Evolutionary conservation across 2,329 filamentous ascomycete genomes (phyloP).

Genomic region (Colletotrichum sp.): DNA sequence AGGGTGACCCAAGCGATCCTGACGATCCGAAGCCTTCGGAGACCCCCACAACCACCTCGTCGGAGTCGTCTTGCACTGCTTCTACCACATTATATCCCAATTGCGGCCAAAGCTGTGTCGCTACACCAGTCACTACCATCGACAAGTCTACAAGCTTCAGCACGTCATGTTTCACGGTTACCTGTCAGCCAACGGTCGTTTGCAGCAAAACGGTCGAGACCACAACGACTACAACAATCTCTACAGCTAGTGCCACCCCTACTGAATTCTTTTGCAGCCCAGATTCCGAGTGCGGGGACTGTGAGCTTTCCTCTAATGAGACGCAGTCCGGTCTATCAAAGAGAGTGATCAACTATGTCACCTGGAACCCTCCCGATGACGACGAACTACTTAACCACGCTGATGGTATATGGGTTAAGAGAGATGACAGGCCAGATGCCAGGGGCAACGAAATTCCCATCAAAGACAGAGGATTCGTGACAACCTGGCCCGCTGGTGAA

Average conservation of each 20-base stretch:
- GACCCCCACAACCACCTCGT: background rate
- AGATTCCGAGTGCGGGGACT: background rate
- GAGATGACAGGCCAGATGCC: background rate
- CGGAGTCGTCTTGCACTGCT: background rate
- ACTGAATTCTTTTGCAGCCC: background rate
- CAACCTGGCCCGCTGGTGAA: background rate
- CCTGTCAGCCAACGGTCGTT: background rate
- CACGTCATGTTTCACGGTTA: background rate
- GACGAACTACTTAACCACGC: background rate
- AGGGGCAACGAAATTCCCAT: background rate
- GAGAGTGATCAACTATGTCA: background rate
- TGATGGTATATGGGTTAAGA: background rate
- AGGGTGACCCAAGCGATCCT: background rate
- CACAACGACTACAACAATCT: background rate
- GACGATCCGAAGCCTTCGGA: background rate
- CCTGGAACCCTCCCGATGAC: background rate
- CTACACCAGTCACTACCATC: background rate
- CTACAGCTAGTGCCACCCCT: background rate
- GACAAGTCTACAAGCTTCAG: background rate
- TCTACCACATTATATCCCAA: background rate
- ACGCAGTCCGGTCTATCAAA: background rate
- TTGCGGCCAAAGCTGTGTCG: background rate
- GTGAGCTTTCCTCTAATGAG: background rate
- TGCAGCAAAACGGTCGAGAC: background rate
- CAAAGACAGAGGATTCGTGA: fast-evolving